These are phyloP conservation scores for Candida multigemmis DNA, from an alignment of 805 yeast genomes.

Conservation along the genomic window DNA sequence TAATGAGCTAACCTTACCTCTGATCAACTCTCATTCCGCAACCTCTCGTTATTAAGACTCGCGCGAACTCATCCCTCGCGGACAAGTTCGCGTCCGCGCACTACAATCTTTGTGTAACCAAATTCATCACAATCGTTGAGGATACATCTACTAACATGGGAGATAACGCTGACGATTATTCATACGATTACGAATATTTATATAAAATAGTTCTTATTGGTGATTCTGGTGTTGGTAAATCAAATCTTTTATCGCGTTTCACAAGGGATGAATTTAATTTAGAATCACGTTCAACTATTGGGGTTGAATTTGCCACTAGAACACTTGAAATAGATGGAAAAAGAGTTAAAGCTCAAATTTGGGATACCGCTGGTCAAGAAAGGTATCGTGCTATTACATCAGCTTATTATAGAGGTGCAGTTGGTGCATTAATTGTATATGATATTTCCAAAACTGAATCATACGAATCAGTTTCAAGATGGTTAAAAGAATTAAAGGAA, in stretches of 20 bases:
- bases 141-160: too few species aligned
- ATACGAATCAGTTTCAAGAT: slow-evolving; percentile 77
- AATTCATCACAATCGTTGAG: too few species aligned
- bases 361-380: slow-evolving; percentile 99
- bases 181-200: slow-evolving; percentile 77
- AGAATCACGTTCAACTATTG: slow-evolving; percentile 91
- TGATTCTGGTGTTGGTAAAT: slow-evolving; percentile 95
- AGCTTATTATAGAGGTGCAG: slow-evolving; percentile 97
- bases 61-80: too few species aligned
- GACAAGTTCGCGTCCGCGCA: too few species aligned
- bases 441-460: slow-evolving; percentile 88
- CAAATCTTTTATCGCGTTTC: slow-evolving; percentile 87
- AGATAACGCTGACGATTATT: slow-evolving; percentile 36
- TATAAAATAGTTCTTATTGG: slow-evolving; percentile 96
- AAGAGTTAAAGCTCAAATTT: slow-evolving; percentile 80
- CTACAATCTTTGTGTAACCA: too few species aligned
- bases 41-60: too few species aligned
- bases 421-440: slow-evolving; percentile 92
- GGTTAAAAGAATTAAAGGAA: slow-evolving; percentile 86
- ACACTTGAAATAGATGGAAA: slow-evolving; percentile 83
- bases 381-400: slow-evolving; percentile 96
- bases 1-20: too few species aligned
- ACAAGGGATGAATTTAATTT: slow-evolving; percentile 93
- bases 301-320: slow-evolving; percentile 96
- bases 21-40: too few species aligned